Evolutionary conservation across 2,329 filamentous ascomycete genomes (phyloP).

Genomic region (Juglanconis sp.): DNA sequence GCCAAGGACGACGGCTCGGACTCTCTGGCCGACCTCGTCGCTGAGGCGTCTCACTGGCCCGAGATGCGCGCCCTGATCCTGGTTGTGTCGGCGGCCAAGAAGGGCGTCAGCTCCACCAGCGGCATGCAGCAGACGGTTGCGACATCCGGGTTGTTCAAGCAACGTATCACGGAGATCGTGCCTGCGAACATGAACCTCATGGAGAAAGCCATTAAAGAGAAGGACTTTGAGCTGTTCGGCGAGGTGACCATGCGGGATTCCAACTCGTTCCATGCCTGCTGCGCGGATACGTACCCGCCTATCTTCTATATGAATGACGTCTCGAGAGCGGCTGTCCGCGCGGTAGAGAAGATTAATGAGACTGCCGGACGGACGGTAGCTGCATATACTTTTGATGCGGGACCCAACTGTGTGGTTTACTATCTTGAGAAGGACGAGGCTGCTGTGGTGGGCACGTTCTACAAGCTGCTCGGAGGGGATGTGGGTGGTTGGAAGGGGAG

Average conservation of each 20-base stretch:
- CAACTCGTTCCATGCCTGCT: constrained; percentile 95
- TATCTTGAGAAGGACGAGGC: constrained; percentile 78
- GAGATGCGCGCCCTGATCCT: constrained; percentile 90
- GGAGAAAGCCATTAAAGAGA: constrained; percentile 73
- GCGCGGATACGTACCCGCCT: constrained; percentile 90
- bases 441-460: constrained; percentile 74
- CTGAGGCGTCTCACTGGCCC: constrained; percentile 88
- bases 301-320: constrained; percentile 99
- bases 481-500: constrained; percentile 71
- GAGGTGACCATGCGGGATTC: constrained; percentile 94
- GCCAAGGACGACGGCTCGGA: constrained; percentile 74
- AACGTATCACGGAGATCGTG: constrained; percentile 72
- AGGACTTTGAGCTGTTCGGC: constrained; percentile 83
- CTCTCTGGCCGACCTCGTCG: constrained; percentile 83
- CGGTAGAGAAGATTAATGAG: constrained; percentile 85
- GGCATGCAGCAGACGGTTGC: constrained; percentile 97
- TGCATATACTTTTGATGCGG: constrained; percentile 96
- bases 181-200: constrained; percentile 80
- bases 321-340: constrained; percentile 78
- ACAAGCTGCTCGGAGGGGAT: constrained; percentile 54
- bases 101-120: constrained; percentile 86
- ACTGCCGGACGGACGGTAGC: constrained; percentile 75
- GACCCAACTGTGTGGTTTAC: constrained; percentile 95
- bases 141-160: constrained; percentile 82
- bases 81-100: constrained; percentile 90